phyloP scores from a whole-genome alignment of 768 basidiomycete genomes.

The Clavulina sp. region DNA sequence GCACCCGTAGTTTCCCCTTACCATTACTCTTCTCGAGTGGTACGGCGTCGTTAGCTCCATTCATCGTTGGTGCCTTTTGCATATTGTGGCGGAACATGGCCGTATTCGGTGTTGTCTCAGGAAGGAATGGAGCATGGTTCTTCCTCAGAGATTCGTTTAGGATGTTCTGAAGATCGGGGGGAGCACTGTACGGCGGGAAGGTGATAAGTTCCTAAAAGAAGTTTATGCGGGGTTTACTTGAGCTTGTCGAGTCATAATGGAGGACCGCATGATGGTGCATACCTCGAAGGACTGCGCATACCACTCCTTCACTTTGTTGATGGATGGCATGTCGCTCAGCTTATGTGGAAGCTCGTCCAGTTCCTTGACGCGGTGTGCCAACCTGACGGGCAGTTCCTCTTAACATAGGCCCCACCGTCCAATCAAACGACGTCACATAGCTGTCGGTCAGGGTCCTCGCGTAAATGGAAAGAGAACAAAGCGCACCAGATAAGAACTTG shows the following conservation, averaged over 20 bases:
- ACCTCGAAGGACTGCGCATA: constrained; percentile 98
- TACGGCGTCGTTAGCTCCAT: too few species aligned
- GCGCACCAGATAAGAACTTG: constrained; percentile 63
- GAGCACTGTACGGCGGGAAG: constrained; percentile 63
- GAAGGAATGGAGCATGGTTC: constrained; percentile 26
- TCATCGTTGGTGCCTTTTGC: constrained; percentile 1
- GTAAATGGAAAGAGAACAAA: constrained; percentile 14
- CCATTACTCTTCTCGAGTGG: constrained; percentile 26
- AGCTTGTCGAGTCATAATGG: too few species aligned
- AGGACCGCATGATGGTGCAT: constrained; percentile 17
- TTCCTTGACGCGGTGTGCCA: constrained; percentile 93
- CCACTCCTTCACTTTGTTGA: constrained; percentile 93
- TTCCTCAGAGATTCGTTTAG: constrained; percentile 23
- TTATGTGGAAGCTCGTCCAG: constrained; percentile 88
- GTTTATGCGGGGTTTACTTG: too few species aligned
- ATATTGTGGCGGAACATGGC: constrained; percentile 29
- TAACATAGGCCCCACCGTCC: constrained; percentile 6
- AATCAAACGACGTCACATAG: background rate
- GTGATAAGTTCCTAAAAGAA: constrained; percentile 64
- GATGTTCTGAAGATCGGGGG: constrained; percentile 48
- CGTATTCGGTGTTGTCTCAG: constrained; percentile 68
- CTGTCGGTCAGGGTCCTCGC: background rate
- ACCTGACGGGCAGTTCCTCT: constrained; percentile 89
- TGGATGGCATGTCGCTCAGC: constrained; percentile 77
- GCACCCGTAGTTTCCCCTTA: constrained; percentile 54